Base-by-base conservation (phyloP, 345 rosid species). In the Eucalyptus sp. region DNA sequence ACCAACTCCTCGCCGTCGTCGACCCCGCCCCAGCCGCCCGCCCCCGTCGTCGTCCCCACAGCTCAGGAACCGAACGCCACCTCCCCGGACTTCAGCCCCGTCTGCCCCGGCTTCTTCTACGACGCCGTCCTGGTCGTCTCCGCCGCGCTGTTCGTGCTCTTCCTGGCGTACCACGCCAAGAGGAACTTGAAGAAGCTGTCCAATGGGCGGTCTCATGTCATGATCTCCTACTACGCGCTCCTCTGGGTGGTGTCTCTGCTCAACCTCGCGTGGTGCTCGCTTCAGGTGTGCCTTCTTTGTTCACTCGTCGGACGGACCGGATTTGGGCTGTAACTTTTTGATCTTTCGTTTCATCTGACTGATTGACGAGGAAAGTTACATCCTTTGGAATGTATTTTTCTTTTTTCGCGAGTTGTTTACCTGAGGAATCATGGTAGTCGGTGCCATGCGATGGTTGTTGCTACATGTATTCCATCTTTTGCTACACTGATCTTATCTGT, bases 211-310 rank as follows among this genome's bases (percentile, higher is more conserved):
- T 93, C 95, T 14, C 90, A 90, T 48, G 88, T 94, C 58, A 86
- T 94, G 94, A 92, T 95, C 86, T 92, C 94, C 50, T 95, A 93
- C 89, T 95, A 93, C 87, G 91, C 92, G 80, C 93, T 95, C 86
- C 93, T 94, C 87, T 95, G 94, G 94, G 54, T 94, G 48, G 95
- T 94, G 27, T 86, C 90, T 17, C 85, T 86, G 68, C 93, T 95
- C 88, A 94, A 95, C 87, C 95, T 95, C 15, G 93, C 93, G 68
- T 95, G 96, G 96, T 92, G 93, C 92, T 93, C 88, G 88, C 91
- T 95, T 89, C 95, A 94, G 96, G 95, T 93, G 95, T 93, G 83
- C 51, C 54, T 68, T 37, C 25, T 87, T 62, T 18, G 80, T 87
- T 33, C 4, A 6, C 15, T 46, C 11, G 50, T 46, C 62, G 50